A percentile compares a stretch with the other conserved stretches of the same genome.
These are phyloP conservation scores for Aspergillus hancockii DNA, from an alignment of 495 filamentous ascomycete species.

Conservation along the genomic window DNA sequence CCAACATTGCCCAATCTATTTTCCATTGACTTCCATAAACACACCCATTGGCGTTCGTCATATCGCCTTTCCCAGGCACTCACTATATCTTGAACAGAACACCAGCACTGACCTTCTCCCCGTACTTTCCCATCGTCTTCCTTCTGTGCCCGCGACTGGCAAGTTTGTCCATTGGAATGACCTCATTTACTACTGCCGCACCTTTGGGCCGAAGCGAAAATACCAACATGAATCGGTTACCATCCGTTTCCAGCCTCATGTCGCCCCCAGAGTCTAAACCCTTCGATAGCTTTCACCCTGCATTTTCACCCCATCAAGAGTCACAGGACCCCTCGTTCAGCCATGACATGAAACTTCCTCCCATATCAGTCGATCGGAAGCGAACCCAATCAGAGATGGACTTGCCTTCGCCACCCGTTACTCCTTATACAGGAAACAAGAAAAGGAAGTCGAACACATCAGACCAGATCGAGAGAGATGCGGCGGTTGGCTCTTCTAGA, in stretches of 20 bases:
- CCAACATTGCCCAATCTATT: constrained; percentile 25
- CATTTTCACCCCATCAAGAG: constrained; percentile 36
- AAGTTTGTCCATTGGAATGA: constrained; percentile 24
- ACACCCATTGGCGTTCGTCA: constrained; percentile 27
- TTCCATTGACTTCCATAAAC: constrained; percentile 46
- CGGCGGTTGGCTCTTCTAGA: constrained; percentile 37
- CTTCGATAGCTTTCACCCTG: constrained; percentile 58
- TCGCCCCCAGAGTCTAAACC: constrained; percentile 70
- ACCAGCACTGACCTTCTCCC: constrained; percentile 4
- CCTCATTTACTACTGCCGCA: constrained; percentile 26
- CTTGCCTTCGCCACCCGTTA: constrained; percentile 71
- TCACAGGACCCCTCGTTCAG: constrained; percentile 31
- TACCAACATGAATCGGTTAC: constrained; percentile 50
- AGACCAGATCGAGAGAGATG: constrained; percentile 41
- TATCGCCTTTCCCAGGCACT: constrained; percentile 7
- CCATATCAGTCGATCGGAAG: constrained; percentile 51
- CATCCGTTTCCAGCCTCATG: constrained; percentile 64
- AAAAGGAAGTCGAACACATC: constrained; percentile 47
- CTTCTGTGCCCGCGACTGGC: not conserved
- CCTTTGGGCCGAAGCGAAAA: constrained; percentile 26
- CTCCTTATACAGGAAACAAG: constrained; percentile 60
- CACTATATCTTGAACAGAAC: constrained; percentile 8
- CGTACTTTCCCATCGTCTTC: not conserved
- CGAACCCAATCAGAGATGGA: constrained; percentile 51
- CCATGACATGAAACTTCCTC: constrained; percentile 48